Conservation (phyloP, 75 land plant species). For the Ceratopteris richardii region DNA sequence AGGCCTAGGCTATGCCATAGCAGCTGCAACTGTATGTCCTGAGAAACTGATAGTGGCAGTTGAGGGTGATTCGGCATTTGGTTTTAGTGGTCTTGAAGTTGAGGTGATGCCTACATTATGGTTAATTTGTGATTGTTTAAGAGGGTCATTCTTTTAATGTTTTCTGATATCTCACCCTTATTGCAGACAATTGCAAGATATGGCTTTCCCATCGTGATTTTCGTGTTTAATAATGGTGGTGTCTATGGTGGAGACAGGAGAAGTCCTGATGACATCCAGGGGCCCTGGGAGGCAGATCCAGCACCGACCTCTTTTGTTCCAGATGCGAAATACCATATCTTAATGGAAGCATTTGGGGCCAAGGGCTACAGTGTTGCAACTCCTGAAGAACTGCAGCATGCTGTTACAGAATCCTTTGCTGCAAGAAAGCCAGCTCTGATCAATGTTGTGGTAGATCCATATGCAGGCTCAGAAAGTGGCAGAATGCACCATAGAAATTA, state of each 20-base stretch:
- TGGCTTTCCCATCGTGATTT: conserved; percentile 73
- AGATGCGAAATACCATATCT: conserved; percentile 65
- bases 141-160: background rate
- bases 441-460: conserved; percentile 86
- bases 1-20: conserved; percentile 92
- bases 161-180: background rate
- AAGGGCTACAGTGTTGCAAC: conserved; percentile 79
- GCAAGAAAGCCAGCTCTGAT: conserved; percentile 72
- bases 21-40: conserved; percentile 80
- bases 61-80: conserved; percentile 95
- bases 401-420: conserved; percentile 61
- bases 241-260: conserved; percentile 97
- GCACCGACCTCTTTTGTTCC: conserved; percentile 97
- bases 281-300: conserved; percentile 82
- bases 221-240: conserved; percentile 95
- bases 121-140: background rate
- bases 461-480: conserved; percentile 95
- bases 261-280: conserved; percentile 57
- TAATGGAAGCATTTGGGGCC: conserved; percentile 94
- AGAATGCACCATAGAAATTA: conserved; percentile 92
- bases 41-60: conserved; percentile 89
- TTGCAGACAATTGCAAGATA: conserved; percentile 88
- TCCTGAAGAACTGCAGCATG: conserved; percentile 73
- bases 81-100: conserved; percentile 94
- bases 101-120: conserved; percentile 48